phyloP scores from a whole-genome alignment of 129 eudicot species.

The Logfia minima region DNA sequence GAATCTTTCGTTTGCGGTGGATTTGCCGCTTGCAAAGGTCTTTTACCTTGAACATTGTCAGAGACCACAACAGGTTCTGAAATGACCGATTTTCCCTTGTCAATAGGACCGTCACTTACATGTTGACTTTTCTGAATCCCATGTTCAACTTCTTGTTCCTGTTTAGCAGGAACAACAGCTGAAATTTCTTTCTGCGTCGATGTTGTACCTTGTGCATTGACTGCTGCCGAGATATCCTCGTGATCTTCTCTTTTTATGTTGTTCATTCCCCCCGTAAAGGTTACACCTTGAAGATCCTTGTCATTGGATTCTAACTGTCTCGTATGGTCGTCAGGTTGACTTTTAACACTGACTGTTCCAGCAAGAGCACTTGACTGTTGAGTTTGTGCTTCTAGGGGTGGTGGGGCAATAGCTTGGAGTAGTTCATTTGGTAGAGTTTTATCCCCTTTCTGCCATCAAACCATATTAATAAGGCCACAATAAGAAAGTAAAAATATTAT shows the following conservation, averaged over 20 bases:
- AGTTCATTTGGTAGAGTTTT: slow-evolving; percentile 79
- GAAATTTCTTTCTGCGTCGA: slow-evolving; percentile 51
- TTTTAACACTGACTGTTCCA: slow-evolving; percentile 33
- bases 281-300: slow-evolving; percentile 45
- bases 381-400: slow-evolving; percentile 72
- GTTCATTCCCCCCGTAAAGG: slow-evolving; percentile 33
- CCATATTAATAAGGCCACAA: slow-evolving; percentile 15
- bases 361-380: slow-evolving; percentile 48
- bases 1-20: slow-evolving; percentile 65
- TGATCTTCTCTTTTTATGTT: slow-evolving; percentile 48
- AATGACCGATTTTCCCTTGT: slow-evolving; percentile 76
- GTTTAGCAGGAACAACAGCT: slow-evolving; percentile 48
- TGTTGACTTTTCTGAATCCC: slow-evolving; percentile 44
- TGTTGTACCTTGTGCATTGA: slow-evolving; percentile 47
- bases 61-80: slow-evolving; percentile 37
- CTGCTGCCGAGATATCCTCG: slow-evolving; percentile 48
- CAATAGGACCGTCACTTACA: slow-evolving; percentile 44
- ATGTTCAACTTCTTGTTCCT: slow-evolving; percentile 55
- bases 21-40: slow-evolving; percentile 48
- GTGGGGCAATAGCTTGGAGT: slow-evolving; percentile 79
- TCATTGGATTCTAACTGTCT: slow-evolving; percentile 43
- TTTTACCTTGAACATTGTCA: slow-evolving; percentile 55
- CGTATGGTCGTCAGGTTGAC: slow-evolving; percentile 2
- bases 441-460: slow-evolving; percentile 77
- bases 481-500: background rate